Conservation (phyloP, 2,329 filamentous ascomycete species). For the Clonostachys sp. region DNA sequence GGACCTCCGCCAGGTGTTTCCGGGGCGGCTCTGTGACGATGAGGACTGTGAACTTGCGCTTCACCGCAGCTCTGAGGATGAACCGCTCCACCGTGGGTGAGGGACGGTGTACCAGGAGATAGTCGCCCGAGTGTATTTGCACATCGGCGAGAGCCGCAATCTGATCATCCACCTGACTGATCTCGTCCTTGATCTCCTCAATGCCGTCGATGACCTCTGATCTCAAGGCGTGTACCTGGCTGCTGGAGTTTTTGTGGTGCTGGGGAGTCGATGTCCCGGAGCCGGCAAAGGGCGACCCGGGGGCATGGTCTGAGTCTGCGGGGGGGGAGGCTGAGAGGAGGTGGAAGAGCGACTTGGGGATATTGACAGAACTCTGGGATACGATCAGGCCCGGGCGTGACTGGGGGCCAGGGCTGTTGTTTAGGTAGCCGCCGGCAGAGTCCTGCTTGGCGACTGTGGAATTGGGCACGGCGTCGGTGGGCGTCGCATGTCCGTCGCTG, state of each 20-base stretch:
- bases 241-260: conserved; percentile 22
- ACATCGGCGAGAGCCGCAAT: conserved; percentile 85
- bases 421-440: conserved; percentile 18
- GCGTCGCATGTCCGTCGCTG: conserved; percentile 28
- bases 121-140: conserved; percentile 89
- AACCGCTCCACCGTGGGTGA: conserved; percentile 87
- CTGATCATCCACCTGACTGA: conserved; percentile 88
- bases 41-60: conserved; percentile 88
- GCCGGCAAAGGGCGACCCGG: conserved; percentile 40
- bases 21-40: conserved; percentile 62
- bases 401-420: conserved; percentile 10
- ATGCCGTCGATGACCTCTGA: conserved; percentile 93
- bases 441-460: conserved; percentile 27
- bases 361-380: conserved; percentile 59
- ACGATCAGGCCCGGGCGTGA: conserved; percentile 56
- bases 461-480: conserved; percentile 20
- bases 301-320: conserved; percentile 23
- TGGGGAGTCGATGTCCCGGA: conserved; percentile 46
- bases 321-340: conserved; percentile 67
- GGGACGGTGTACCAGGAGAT: conserved; percentile 84
- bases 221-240: conserved; percentile 65
- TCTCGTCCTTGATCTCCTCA: conserved; percentile 91
- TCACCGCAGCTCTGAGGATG: conserved; percentile 78
- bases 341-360: conserved; percentile 79
- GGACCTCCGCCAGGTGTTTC: conserved; percentile 26